These are phyloP conservation scores for Rhodotorula babjevae DNA, from an alignment of 768 basidiomycete species.

Conservation along the genomic window DNA sequence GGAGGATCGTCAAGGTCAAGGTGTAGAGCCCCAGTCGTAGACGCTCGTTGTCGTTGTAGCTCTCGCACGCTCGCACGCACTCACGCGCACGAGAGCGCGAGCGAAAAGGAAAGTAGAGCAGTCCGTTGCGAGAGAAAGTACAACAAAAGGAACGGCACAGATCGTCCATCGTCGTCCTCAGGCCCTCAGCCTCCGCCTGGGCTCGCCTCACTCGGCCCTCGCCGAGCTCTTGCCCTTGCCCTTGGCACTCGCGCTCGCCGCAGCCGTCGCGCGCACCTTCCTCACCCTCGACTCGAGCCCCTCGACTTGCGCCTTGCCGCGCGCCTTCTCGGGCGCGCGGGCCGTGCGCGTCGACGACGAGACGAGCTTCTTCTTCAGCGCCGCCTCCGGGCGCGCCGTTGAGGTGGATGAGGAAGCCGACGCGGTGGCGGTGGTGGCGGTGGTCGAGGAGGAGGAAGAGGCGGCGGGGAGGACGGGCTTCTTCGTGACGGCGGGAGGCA, in stretches of 20 bases:
- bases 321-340: slow-evolving; percentile 7
- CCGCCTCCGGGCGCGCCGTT: no score
- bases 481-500: not conserved
- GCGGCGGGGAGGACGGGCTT: not conserved
- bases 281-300: slow-evolving; percentile 15
- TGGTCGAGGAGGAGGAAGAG: not conserved
- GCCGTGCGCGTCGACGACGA: not conserved
- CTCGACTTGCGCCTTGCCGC: not conserved
- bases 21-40: no score
- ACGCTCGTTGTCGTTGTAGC: no score
- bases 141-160: no score
- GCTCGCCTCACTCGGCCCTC: no score
- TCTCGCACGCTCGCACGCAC: no score
- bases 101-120: no score
- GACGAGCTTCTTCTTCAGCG: slow-evolving; percentile 3
- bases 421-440: not conserved
- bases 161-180: no score
- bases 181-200: no score
- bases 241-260: not conserved
- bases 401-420: not conserved
- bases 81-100: not conserved
- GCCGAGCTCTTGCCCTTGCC: not conserved
- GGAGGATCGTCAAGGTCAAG: not conserved
- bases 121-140: no score
- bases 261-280: slow-evolving; percentile 10